Evolutionary conservation across 345 rosid species (phyloP).

Genomic region (Noccaea caerulescens): DNA sequence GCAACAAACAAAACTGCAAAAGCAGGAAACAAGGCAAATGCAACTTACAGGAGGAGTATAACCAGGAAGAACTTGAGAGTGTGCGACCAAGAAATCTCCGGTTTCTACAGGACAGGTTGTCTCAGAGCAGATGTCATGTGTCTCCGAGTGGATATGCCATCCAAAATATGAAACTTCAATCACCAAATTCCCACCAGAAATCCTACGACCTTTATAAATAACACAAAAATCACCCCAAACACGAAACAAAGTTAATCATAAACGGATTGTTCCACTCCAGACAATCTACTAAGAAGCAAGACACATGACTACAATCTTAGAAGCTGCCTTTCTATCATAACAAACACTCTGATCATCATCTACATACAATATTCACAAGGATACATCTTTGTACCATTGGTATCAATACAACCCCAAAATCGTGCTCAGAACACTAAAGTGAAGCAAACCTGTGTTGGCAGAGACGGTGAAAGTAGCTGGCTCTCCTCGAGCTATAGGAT

Average conservation of each 20-base stretch:
- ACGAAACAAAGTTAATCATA: neutral
- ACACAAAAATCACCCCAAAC: neutral
- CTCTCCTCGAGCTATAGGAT: slow-evolving; percentile 60
- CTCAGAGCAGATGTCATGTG: slow-evolving; percentile 78
- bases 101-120: slow-evolving; percentile 76
- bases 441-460: slow-evolving; percentile 59
- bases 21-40: neutral
- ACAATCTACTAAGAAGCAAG: neutral
- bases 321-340: neutral
- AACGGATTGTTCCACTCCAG: neutral
- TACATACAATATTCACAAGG: neutral
- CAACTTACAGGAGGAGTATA: slow-evolving; percentile 87
- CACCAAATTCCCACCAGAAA: slow-evolving; percentile 72
- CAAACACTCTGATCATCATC: slow-evolving; percentile 8
- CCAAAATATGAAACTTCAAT: slow-evolving; percentile 89
- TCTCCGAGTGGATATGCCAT: slow-evolving; percentile 74
- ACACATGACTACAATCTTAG: slow-evolving; percentile 14
- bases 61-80: slow-evolving; percentile 81
- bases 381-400: slow-evolving; percentile 13
- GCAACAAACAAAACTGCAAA: neutral
- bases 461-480: slow-evolving; percentile 68
- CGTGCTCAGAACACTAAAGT: neutral
- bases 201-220: slow-evolving; percentile 47
- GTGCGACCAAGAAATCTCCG: slow-evolving; percentile 79
- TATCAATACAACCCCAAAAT: neutral